These are phyloP conservation scores for Singerocomus inundabilis DNA, from an alignment of 1,284 basidiomycete genomes.

Conservation along the genomic window DNA sequence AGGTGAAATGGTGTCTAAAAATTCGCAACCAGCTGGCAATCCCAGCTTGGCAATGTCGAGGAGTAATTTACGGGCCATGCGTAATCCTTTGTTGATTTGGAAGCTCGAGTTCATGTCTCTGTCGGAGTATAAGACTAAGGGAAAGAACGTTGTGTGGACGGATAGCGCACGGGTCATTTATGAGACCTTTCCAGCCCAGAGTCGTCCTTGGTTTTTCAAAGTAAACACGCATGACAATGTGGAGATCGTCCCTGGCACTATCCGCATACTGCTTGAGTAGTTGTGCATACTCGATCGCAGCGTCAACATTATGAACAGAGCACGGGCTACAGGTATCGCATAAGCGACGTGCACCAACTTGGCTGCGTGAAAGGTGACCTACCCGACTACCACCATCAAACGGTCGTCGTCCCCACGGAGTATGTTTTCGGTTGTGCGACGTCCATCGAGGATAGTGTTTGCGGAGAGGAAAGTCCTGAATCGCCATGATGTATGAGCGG, in stretches of 20 bases:
- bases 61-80: slow-evolving; percentile 86
- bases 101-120: slow-evolving; percentile 77
- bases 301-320: slow-evolving; percentile 86
- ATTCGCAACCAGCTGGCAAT: slow-evolving; percentile 85
- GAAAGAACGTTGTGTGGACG: background rate
- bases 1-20: slow-evolving; percentile 85
- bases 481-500: slow-evolving; percentile 4
- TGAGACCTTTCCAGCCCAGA: slow-evolving; percentile 98
- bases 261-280: slow-evolving; percentile 82
- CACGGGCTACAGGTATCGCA: slow-evolving; percentile 63
- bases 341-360: slow-evolving; percentile 9
- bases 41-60: slow-evolving; percentile 86
- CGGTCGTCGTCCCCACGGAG: slow-evolving; percentile 86
- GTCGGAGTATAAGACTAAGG: background rate
- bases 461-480: slow-evolving; percentile 67
- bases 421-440: slow-evolving; percentile 74
- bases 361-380: background rate
- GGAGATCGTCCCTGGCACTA: slow-evolving; percentile 77
- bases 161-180: slow-evolving; percentile 74
- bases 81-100: slow-evolving; percentile 95
- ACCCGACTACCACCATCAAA: slow-evolving; percentile 84
- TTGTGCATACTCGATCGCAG: slow-evolving; percentile 82
- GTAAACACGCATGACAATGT: slow-evolving; percentile 97
- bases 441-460: slow-evolving; percentile 84
- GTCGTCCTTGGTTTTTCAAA: slow-evolving; percentile 97